These are phyloP conservation scores for Glomus cerebriforme DNA, from an alignment of 192 early-diverging fungal genomes.

Conservation along the genomic window DNA sequence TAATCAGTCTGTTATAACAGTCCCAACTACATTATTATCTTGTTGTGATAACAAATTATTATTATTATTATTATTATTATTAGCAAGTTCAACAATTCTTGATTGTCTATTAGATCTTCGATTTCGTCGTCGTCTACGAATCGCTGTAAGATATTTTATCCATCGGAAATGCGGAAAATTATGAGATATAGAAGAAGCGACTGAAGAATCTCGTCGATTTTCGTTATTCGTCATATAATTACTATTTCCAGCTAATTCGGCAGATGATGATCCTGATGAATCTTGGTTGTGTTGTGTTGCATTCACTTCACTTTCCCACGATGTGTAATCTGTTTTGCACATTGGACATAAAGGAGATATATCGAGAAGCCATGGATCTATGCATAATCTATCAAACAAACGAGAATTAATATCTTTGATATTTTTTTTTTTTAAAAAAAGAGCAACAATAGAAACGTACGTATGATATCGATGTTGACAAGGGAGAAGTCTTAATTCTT, in stretches of 20 bases:
- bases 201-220: neutral
- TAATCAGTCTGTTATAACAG: neutral
- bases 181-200: neutral
- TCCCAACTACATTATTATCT: neutral
- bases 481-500: conserved; percentile 25
- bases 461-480: conserved; percentile 33
- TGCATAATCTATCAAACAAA: neutral
- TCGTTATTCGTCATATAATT: neutral
- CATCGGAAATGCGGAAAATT: conserved; percentile 29
- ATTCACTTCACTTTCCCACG: conserved; percentile 16
- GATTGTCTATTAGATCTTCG: neutral
- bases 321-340: conserved; percentile 30
- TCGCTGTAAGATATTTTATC: conserved; percentile 27
- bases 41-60: neutral
- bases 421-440: too few species aligned
- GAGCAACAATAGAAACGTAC: neutral
- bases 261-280: neutral
- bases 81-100: neutral
- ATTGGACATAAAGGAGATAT: conserved; percentile 31
- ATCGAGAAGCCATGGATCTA: conserved; percentile 32
- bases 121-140: neutral
- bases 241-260: neutral
- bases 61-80: neutral
- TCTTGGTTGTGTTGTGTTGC: neutral
- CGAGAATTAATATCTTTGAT: neutral